phyloP scores from a whole-genome alignment of 164 flowering plant genomes.

The Vitis labrusca region DNA sequence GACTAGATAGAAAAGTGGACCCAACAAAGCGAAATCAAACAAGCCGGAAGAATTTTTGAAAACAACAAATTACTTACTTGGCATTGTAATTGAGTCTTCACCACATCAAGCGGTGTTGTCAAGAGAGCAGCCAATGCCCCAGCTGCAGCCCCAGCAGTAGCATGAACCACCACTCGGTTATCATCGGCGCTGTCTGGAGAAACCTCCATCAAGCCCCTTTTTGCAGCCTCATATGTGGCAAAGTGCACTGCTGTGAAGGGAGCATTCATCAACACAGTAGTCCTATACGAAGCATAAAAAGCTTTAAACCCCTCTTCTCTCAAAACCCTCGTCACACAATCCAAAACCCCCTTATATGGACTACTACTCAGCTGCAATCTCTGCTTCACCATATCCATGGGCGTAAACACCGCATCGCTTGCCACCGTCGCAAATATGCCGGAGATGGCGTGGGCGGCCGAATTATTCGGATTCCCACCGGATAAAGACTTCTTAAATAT shows the following conservation, averaged over 20 bases:
- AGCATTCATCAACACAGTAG: conserved; percentile 73
- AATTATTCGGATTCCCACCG: conserved; percentile 32
- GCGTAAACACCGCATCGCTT: conserved; percentile 64
- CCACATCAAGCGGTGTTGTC: conserved; percentile 77
- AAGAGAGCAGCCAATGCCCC: conserved; percentile 59
- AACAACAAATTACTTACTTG: conserved; percentile 35
- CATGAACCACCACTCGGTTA: conserved; percentile 56
- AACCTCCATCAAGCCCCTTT: conserved; percentile 54
- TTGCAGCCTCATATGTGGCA: conserved; percentile 62
- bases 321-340: conserved; percentile 52
- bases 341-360: conserved; percentile 50
- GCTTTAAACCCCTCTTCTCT: conserved; percentile 58
- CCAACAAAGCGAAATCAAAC: not conserved
- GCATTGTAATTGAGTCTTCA: conserved; percentile 68
- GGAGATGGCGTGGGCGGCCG: conserved; percentile 47
- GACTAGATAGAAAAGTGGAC: too few species aligned
- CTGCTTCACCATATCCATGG: conserved; percentile 84
- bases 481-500: conserved; percentile 42
- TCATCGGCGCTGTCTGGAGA: conserved; percentile 53
- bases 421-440: conserved; percentile 61
- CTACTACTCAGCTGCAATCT: conserved; percentile 53
- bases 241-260: conserved; percentile 71
- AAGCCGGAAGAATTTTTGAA: not conserved
- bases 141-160: conserved; percentile 74
- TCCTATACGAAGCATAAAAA: conserved; percentile 66